phyloP scores from a whole-genome alignment of 2,329 filamentous ascomycete species.

The Claviceps cyperi region DNA sequence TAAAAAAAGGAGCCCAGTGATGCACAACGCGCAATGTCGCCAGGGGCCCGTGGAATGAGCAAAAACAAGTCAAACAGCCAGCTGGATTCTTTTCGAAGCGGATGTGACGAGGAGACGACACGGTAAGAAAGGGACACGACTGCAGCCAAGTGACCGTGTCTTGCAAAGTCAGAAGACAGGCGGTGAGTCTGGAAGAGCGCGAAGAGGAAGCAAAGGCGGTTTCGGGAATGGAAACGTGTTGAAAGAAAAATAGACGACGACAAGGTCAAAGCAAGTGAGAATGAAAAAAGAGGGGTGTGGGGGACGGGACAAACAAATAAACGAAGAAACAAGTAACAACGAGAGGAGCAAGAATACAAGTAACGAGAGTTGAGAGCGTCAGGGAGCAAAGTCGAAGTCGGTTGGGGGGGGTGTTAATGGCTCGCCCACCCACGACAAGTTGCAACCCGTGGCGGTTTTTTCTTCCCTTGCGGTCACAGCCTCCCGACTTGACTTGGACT shows the following conservation, averaged over 20 bases:
- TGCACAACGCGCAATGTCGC: conserved; percentile 12
- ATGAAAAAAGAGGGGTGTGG: conserved; percentile 13
- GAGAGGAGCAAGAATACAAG: conserved; percentile 7
- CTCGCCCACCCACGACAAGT: conserved; percentile 11
- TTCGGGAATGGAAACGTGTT: conserved; percentile 8
- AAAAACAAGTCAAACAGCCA: conserved; percentile 9
- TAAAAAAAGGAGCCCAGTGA: conserved; percentile 10
- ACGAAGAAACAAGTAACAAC: conserved; percentile 7
- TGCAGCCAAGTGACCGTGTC: conserved; percentile 4
- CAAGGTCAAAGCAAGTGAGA: conserved; percentile 20
- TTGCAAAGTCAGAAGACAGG: conserved; percentile 9
- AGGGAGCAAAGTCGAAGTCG: conserved; percentile 4
- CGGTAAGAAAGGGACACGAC: background rate
- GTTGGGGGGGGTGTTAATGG: conserved; percentile 6
- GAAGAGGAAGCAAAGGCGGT: conserved; percentile 11
- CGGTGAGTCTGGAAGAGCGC: conserved; percentile 11
- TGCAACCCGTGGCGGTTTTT: conserved; percentile 7
- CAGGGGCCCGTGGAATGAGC: conserved; percentile 1
- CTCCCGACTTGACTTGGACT: background rate
- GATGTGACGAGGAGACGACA: conserved; percentile 6
- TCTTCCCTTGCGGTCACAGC: background rate
- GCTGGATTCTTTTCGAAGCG: conserved; percentile 7
- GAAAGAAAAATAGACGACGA: background rate
- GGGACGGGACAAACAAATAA: conserved; percentile 10
- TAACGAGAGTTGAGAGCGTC: conserved; percentile 6